Evolutionary conservation across 1,284 basidiomycete species (phyloP).

Genomic region (Austroboletus rostrupii): DNA sequence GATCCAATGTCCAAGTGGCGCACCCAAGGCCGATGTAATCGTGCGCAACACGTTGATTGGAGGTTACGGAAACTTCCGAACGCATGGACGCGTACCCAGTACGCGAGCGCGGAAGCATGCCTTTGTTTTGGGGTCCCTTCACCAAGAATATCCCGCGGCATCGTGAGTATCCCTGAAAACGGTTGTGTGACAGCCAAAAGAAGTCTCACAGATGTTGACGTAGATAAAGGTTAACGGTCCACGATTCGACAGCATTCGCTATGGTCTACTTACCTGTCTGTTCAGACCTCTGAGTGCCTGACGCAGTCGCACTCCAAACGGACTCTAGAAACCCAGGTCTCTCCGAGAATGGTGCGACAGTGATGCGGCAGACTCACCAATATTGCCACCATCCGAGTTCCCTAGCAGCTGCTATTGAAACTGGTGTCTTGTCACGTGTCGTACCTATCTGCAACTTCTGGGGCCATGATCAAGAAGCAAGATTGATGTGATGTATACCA

Average conservation of each 20-base stretch:
- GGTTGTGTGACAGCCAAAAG: constrained; percentile 22
- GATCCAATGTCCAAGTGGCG: background rate
- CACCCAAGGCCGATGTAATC: constrained; percentile 22
- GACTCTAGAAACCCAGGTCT: background rate
- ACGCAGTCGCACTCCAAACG: background rate
- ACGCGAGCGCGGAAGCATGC: background rate
- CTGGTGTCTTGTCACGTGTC: no score
- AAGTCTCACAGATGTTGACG: background rate
- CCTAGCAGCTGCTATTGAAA: no score
- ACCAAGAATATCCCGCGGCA: background rate
- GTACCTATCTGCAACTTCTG: no score
- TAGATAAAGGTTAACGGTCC: background rate
- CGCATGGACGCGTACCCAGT: background rate
- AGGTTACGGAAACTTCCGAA: background rate
- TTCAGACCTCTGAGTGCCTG: background rate
- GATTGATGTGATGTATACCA: constrained; percentile 32
- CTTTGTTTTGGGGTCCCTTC: no score
- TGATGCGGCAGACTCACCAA: background rate
- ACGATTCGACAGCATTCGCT: background rate
- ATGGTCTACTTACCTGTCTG: background rate
- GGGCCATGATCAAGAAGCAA: background rate
- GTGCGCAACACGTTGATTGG: constrained; percentile 4
- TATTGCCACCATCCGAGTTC: no score
- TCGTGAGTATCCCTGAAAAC: constrained; percentile 2
- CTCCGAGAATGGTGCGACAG: background rate